Base-by-base conservation (phyloP, 306 rosid genomes). In the Dicorynia guianensis region DNA sequence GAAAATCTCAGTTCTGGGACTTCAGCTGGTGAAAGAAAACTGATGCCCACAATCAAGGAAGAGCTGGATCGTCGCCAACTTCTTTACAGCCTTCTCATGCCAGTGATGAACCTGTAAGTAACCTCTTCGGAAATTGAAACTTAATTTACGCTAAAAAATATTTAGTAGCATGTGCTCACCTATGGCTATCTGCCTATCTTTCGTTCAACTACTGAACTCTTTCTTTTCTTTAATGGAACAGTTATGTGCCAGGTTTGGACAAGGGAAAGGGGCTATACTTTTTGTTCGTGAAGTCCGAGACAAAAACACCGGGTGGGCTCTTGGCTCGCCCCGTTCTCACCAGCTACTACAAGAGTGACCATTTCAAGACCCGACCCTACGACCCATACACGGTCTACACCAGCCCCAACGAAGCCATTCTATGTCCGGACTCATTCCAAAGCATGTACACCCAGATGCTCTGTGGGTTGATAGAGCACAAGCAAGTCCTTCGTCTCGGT, bases 361-460 rank as follows among this genome's bases (percentile, higher is more conserved):
- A 89, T 69, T 93, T 93, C 85, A 86, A 80, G 77, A 93, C 87
- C 71, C 86, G 98, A 63, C 92, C 92, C 56, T 91, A 78, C 7
- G 92, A 91, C 75, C 87, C 87, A 19, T 89, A 78, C 48, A 87
- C 44, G 7, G 82, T 89, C 3, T 89, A 85, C 85, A 91, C 98
- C 0, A 93, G 98, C 75, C 97, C 98, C 0, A 88, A 91, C 14
- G 96, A 91, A 66, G 86, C 96, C 12, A 91, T 93, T 12, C 44
- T 93, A 6, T 93, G 97, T 75, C 75, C 89, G 0, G 98, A 93
- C 72, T 89, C 87, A 8, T 85, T 63, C 72, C 97, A 93, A 78
- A 93, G 98, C 81, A 91, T 93, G 98, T 93, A 87, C 80, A 71
- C 96, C 42, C 98, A 93, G 54, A 80, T 93, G 85, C 82, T 93